phyloP scores from a whole-genome alignment of 2,329 filamentous ascomycete species.

The Aspergillus pseudotamarii region DNA sequence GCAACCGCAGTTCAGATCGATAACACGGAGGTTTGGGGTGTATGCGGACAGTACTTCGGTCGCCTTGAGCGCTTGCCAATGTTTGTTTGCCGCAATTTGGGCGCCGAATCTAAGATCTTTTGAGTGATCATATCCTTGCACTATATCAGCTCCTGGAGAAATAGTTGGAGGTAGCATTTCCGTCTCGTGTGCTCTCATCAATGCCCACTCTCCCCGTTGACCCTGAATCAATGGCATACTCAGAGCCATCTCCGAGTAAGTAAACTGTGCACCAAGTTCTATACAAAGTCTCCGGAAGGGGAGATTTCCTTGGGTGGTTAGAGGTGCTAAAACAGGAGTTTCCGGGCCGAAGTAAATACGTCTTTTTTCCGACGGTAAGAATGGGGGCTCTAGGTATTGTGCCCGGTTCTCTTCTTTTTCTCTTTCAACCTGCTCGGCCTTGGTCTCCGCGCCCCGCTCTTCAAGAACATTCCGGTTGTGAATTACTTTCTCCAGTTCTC shows the following conservation, averaged over 20 bases:
- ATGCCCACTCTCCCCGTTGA: slow-evolving; percentile 87
- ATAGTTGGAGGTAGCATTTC: slow-evolving; percentile 75
- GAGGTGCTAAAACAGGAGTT: slow-evolving; percentile 87
- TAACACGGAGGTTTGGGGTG: slow-evolving; percentile 81
- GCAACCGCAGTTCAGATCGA: slow-evolving; percentile 96
- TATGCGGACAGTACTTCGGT: slow-evolving; percentile 77
- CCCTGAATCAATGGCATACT: slow-evolving; percentile 86
- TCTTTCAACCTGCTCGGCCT: slow-evolving; percentile 42
- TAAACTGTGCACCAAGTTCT: slow-evolving; percentile 85
- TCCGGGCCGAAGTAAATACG: slow-evolving; percentile 91
- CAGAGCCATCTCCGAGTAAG: slow-evolving; percentile 99
- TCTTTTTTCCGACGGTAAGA: slow-evolving; percentile 90
- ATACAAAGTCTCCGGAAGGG: slow-evolving; percentile 91
- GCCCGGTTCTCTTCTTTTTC: slow-evolving; percentile 71
- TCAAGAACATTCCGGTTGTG: slow-evolving; percentile 49
- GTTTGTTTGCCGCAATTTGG: slow-evolving; percentile 90
- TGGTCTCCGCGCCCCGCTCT: slow-evolving; percentile 30
- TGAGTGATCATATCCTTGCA: slow-evolving; percentile 77
- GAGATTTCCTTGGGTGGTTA: slow-evolving; percentile 95
- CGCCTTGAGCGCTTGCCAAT: slow-evolving; percentile 86
- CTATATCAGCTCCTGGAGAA: slow-evolving; percentile 55
- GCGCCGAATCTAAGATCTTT: slow-evolving; percentile 87
- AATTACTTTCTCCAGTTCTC: slow-evolving; percentile 51
- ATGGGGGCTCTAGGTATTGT: slow-evolving; percentile 79
- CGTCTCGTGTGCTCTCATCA: slow-evolving; percentile 88